Base-by-base conservation (phyloP, 2,329 filamentous ascomycete species). In the Bipolaris victoriae region DNA sequence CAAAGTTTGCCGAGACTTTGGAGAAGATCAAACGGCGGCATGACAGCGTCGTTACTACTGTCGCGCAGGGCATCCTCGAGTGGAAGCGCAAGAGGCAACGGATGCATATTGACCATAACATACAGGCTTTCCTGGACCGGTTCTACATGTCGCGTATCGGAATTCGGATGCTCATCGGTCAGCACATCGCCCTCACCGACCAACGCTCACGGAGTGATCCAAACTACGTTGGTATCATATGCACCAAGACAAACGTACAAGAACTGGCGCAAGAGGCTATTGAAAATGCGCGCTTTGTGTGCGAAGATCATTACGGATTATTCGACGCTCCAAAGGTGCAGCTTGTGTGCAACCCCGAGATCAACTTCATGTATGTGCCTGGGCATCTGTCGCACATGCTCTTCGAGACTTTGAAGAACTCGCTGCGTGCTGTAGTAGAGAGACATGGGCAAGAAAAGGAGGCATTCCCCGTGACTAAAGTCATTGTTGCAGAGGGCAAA, bases 141-240 rank as follows among this genome's bases (percentile, higher is more conserved):
- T 99, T 99, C 80, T 99, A 99, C 83, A 99, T 99, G 95, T 97
- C 93, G 43, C 91, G 95, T 62, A 99, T 99, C 72, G 95, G 95
- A 65, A 99, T 99, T 68, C 91, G 95, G 69, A 99, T 99, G 95
- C 88, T 99, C 49, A 97, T 99, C 70, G 95, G 95, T 51, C 95
- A 99, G 77, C 95, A 99, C 81, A 97, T 99, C 71, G 95, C 95
- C 58, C 83, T 99, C 57, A 97, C 93, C 5, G 94, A 98, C 76
- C 93, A 98, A 79, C 90, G 89, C 70, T 89, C 95, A 68, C 88
- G 92, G 66, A 88, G 88, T 61, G 94, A 98, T 76, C 92, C 92
- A 36, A 91, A 92, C 60, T 98, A 99, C 73, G 95, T 99, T 66
- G 95, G 95, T 62, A 97, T 99, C 66, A 99, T 99, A 73, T 99